These are phyloP conservation scores for Elsinoe batatas DNA, from an alignment of 2,329 filamentous ascomycete genomes.

Conservation along the genomic window DNA sequence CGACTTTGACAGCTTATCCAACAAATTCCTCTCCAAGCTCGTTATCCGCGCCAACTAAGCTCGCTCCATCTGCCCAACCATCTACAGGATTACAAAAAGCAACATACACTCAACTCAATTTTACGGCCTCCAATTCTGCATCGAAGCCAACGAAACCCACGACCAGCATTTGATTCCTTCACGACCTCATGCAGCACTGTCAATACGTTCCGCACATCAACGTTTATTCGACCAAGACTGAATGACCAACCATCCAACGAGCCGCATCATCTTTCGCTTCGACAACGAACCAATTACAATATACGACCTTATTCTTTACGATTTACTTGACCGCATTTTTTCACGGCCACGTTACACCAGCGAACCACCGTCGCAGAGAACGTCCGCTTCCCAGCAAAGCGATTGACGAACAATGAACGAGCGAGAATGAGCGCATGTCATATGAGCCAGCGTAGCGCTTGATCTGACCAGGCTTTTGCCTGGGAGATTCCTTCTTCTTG, in stretches of 20 bases:
- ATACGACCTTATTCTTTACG: constrained; percentile 10
- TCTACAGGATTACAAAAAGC: not conserved
- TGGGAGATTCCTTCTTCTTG: not conserved
- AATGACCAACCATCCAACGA: not conserved
- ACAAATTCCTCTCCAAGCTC: constrained; percentile 94
- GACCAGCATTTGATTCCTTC: not conserved
- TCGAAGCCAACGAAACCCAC: not conserved
- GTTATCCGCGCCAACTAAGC: constrained; percentile 81
- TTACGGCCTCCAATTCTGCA: not conserved
- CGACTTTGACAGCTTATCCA: constrained; percentile 90
- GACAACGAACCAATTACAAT: constrained; percentile 13
- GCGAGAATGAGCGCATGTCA: not conserved
- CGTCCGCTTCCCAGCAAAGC: not conserved
- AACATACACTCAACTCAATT: not conserved
- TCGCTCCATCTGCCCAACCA: not conserved
- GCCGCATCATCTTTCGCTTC: not conserved
- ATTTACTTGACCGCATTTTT: too few species aligned
- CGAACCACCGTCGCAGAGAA: not conserved
- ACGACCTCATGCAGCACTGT: constrained; percentile 1
- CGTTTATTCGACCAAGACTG: not conserved
- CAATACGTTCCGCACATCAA: not conserved
- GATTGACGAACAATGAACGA: not conserved
- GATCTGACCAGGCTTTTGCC: constrained; percentile 1
- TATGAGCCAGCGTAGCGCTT: too few species aligned
- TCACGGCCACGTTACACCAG: not conserved